Evolutionary conservation across 495 filamentous ascomycete genomes (phyloP).

Genomic region (Penicillium paradoxum): DNA sequence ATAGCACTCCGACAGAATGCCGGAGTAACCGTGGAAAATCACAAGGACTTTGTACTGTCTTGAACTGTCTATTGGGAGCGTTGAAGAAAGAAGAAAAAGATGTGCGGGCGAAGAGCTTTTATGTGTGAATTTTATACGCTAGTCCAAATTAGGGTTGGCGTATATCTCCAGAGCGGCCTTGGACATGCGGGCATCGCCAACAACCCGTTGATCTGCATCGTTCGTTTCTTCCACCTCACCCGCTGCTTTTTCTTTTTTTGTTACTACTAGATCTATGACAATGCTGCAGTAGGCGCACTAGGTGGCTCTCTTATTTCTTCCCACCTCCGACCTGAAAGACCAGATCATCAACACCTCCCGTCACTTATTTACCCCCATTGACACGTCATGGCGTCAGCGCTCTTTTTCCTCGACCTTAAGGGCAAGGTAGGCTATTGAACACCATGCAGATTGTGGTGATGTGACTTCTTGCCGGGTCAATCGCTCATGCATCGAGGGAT

Average conservation of each 20-base stretch:
- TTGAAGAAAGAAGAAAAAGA: conserved; percentile 45
- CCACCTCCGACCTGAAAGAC: conserved; percentile 4
- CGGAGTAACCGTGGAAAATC: conserved; percentile 48
- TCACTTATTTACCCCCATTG: conserved; percentile 15
- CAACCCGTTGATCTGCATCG: conserved; percentile 1
- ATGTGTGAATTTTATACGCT: conserved; percentile 26
- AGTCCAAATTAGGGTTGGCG: conserved; percentile 24
- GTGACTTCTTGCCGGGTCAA: background rate
- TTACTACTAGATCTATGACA: background rate
- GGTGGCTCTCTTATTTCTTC: conserved; percentile 11
- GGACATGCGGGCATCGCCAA: conserved; percentile 11
- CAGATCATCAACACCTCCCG: conserved; percentile 11
- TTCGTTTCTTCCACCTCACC: conserved; percentile 1
- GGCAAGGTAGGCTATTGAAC: conserved; percentile 70
- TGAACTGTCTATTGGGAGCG: conserved; percentile 88
- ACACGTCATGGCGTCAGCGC: conserved; percentile 82
- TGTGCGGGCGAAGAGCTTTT: conserved; percentile 24
- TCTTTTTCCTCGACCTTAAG: conserved; percentile 99
- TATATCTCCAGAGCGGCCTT: conserved; percentile 5
- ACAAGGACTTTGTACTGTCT: conserved; percentile 53
- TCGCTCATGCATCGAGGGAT: conserved; percentile 6
- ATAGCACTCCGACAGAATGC: conserved; percentile 63
- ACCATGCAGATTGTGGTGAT: background rate
- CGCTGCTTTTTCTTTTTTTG: background rate
- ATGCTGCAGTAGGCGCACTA: conserved; percentile 13